Base-by-base conservation (phyloP, 768 basidiomycete species). In the Jaapia argillacea region DNA sequence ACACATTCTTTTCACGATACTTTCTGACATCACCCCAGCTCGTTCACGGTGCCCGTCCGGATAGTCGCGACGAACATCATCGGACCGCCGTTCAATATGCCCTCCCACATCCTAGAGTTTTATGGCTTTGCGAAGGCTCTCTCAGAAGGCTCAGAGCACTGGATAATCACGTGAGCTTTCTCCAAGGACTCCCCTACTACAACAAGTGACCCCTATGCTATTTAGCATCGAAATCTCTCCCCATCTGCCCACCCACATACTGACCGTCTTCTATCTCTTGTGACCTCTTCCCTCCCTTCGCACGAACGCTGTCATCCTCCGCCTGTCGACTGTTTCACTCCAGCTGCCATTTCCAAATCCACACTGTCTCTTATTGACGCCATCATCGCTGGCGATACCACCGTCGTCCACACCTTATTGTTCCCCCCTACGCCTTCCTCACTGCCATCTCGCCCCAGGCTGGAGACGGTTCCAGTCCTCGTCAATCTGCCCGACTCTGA, bases 21-120 rank as follows among this genome's bases (percentile, higher is more conserved):
- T 10, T n/a, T 10, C 28, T 10, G 28, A 33, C 10, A 33, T 33
- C 10, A 33, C 28, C 10, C 28, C 28, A 84, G 79, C 73, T 88
- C 41, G 69, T 67, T 5, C 75, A 81, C 56, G 82, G 80, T 36
- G 81, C 85, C 26, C 70, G 81, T 23, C 80, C 85, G 28, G 85
- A 87, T 60, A 68, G 78, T 51, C 71, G 79, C 45, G 85, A 86
- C 57, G 66, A 72, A 40, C 80, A 85, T 49, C 73, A 83, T 52
- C 76, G 82, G 10, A 80, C 84, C 21, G 71, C 85, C 13, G 61
- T 85, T 24, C 82, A 87, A 45, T 83, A 80, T 51, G 72, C 83
- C 5, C 57, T 82, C 5, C 51, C 66, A 4, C 81, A 86, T 57
- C 72, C 79, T 0, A 69, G 64, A 39, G 68, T 79, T 27, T 69